These are phyloP conservation scores for Podaxis pistillaris DNA, from an alignment of 768 basidiomycete species.

Conservation along the genomic window DNA sequence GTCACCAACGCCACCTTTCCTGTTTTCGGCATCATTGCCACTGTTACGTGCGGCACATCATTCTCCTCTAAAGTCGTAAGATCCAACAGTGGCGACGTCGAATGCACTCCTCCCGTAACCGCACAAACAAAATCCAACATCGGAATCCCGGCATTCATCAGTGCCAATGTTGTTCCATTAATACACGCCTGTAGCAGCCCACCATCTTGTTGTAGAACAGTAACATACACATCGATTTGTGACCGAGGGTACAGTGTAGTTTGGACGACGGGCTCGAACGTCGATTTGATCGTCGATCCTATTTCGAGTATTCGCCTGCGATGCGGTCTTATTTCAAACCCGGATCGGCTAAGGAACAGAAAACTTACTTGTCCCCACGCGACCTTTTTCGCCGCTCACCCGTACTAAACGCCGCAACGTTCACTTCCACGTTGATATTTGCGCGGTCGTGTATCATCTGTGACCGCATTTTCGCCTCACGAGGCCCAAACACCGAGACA, in stretches of 20 bases:
- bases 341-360: not conserved
- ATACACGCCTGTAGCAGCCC: conserved; percentile 88
- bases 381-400: conserved; percentile 74
- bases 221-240: conserved; percentile 91
- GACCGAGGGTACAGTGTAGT: conserved; percentile 90
- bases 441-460: conserved; percentile 86
- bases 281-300: conserved; percentile 83
- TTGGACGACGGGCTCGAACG: conserved; percentile 95
- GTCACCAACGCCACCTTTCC: conserved; percentile 83
- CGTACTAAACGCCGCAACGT: conserved; percentile 83
- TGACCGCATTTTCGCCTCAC: conserved; percentile 81
- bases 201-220: conserved; percentile 93
- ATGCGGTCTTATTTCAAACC: conserved; percentile 11
- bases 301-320: conserved; percentile 84
- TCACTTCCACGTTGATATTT: conserved; percentile 85
- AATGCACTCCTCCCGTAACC: conserved; percentile 84
- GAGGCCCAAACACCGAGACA: conserved; percentile 88
- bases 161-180: conserved; percentile 91
- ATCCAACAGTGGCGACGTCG: conserved; percentile 80
- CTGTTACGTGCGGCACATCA: conserved; percentile 83
- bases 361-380: conserved; percentile 83
- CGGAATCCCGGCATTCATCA: conserved; percentile 88
- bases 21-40: conserved; percentile 88
- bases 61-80: conserved; percentile 87
- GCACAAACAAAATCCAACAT: conserved; percentile 90